These are phyloP conservation scores for Sporopachydermia lactativora DNA, from an alignment of 805 yeast species.

Conservation along the genomic window DNA sequence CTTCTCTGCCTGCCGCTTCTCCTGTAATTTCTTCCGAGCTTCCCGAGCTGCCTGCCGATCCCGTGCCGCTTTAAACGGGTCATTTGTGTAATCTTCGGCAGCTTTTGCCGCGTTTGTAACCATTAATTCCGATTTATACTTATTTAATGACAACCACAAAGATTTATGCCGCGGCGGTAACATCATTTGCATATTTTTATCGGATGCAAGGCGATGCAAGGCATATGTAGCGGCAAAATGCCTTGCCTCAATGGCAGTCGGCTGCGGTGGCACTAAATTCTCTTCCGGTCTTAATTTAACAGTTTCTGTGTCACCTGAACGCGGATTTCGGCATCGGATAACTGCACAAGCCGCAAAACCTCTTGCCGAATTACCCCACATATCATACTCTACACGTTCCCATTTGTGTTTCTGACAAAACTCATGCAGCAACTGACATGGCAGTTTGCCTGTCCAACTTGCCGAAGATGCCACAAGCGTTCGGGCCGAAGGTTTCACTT, in stretches of 20 bases:
- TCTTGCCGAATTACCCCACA: conserved; percentile 30
- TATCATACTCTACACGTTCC: conserved; percentile 74
- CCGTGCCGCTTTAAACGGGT: conserved; percentile 64
- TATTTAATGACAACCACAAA: conserved; percentile 65
- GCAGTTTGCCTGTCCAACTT: conserved; percentile 93
- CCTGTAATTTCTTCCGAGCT: conserved; percentile 34
- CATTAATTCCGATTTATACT: conserved; percentile 34
- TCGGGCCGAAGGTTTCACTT: conserved; percentile 20
- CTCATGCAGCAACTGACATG: conserved; percentile 75
- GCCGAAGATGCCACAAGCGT: conserved; percentile 48
- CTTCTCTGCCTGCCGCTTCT: conserved; percentile 35
- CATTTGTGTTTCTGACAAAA: conserved; percentile 80
- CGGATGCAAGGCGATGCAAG: conserved; percentile 61
- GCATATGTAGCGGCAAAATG: conserved; percentile 87
- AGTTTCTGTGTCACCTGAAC: conserved; percentile 51
- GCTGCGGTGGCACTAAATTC: conserved; percentile 46
- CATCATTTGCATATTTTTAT: conserved; percentile 76
- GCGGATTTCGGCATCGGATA: conserved; percentile 65
- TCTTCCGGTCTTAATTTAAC: conserved; percentile 39
- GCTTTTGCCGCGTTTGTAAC: conserved; percentile 34
- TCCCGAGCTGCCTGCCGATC: conserved; percentile 37
- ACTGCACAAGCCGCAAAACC: conserved; percentile 57
- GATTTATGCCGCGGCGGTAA: conserved; percentile 71
- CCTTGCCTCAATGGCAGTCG: conserved; percentile 79
- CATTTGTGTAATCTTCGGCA: conserved; percentile 40